These are phyloP conservation scores for Pichia sp. DNA, from an alignment of 1,139 yeast genomes.

Conservation along the genomic window DNA sequence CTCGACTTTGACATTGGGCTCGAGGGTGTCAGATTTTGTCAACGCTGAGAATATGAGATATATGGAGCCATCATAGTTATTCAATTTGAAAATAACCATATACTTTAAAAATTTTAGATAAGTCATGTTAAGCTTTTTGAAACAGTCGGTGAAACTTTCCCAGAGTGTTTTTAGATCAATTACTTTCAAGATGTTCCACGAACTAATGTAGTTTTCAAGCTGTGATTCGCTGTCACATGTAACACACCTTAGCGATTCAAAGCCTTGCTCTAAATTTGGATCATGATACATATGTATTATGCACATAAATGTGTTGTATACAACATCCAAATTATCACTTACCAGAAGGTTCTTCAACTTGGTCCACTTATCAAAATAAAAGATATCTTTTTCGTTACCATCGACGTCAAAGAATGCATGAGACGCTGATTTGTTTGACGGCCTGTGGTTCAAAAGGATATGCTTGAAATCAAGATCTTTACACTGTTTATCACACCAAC, in stretches of 20 bases:
- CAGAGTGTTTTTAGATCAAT: constrained; percentile 15
- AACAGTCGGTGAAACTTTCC: constrained; percentile 20
- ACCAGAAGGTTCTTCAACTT: constrained; percentile 16
- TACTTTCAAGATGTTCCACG: background rate
- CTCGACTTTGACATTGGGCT: constrained; percentile 14
- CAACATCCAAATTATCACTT: constrained; percentile 16
- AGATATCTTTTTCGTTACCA: constrained; percentile 13
- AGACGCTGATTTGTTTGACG: constrained; percentile 28
- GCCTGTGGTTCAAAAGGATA: constrained; percentile 52
- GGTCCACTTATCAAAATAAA: constrained; percentile 25
- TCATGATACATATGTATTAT: constrained; percentile 25
- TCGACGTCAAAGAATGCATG: constrained; percentile 17
- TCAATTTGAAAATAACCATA: constrained; percentile 22
- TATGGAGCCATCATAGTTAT: constrained; percentile 27
- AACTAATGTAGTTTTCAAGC: constrained; percentile 2
- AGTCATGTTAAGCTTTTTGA: constrained; percentile 20
- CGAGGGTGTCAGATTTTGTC: constrained; percentile 4
- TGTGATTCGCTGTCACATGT: constrained; percentile 9
- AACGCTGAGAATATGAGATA: constrained; percentile 26
- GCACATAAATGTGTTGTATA: constrained; percentile 20
- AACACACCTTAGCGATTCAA: constrained; percentile 18
- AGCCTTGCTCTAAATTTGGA: constrained; percentile 15
- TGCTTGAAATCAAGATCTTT: constrained; percentile 53
- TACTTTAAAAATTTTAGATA: constrained; percentile 22
- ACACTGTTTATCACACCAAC: constrained; percentile 72